Conservation (phyloP, 495 filamentous ascomycete species). For the Podospora appendiculata region DNA sequence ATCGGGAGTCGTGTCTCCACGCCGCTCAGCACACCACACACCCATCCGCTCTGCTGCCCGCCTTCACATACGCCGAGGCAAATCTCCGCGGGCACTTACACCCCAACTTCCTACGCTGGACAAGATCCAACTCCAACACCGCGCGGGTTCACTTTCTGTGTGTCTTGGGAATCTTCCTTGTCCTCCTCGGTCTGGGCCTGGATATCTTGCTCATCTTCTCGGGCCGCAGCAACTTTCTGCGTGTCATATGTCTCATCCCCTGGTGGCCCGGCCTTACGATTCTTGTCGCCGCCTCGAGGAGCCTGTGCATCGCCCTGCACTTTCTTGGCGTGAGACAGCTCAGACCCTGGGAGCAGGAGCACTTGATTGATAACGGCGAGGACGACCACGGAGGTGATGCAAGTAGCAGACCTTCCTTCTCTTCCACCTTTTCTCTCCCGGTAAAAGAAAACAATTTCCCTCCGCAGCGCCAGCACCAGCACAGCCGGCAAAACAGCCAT, state of each 20-base stretch:
- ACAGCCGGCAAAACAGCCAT: neutral
- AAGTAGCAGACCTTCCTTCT: conserved; percentile 3
- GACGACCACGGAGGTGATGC: conserved; percentile 7
- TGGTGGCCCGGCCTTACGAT: conserved; percentile 56
- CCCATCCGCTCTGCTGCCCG: conserved; percentile 53
- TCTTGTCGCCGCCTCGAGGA: conserved; percentile 51
- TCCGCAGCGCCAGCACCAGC: neutral
- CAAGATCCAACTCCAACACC: conserved; percentile 55
- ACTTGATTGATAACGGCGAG: conserved; percentile 32
- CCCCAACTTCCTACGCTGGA: conserved; percentile 47
- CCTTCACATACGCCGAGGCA: conserved; percentile 50
- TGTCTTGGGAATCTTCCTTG: conserved; percentile 40
- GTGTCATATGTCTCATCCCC: conserved; percentile 44
- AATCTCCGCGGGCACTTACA: conserved; percentile 18
- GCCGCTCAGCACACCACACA: conserved; percentile 63
- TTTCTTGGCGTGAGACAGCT: conserved; percentile 51
- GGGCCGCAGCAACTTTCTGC: conserved; percentile 39
- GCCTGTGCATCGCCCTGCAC: conserved; percentile 58
- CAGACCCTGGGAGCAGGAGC: conserved; percentile 53
- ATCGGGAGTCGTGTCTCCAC: conserved; percentile 51
- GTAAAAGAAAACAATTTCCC: neutral
- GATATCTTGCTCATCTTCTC: conserved; percentile 53
- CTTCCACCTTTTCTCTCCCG: neutral
- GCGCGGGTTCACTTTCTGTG: conserved; percentile 52
- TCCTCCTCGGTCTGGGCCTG: conserved; percentile 42